Conservation (phyloP, 768 basidiomycete genomes). For the Pleurotus cornucopiae region DNA sequence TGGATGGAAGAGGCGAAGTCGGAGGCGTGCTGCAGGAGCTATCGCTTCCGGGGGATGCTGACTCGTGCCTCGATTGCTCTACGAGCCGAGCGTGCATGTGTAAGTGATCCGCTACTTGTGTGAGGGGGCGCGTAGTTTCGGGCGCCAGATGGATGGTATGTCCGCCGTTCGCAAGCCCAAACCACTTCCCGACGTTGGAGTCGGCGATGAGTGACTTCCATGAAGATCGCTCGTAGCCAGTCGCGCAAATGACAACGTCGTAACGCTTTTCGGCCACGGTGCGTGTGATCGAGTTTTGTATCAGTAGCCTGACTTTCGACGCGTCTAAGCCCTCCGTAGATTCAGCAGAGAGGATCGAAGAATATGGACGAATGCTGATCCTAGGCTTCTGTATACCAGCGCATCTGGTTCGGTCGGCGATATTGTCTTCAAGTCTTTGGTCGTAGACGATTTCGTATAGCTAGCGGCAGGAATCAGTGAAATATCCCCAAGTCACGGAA, state of each 20-base stretch:
- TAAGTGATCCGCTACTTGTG: slow-evolving; percentile 10
- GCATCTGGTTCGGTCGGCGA: slow-evolving; percentile 27
- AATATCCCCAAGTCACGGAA: too few relatives aligned
- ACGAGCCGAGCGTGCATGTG: slow-evolving; percentile 10
- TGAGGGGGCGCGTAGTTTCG: background rate
- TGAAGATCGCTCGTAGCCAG: slow-evolving; percentile 47
- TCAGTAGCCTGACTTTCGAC: slow-evolving; percentile 18
- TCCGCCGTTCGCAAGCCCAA: slow-evolving; percentile 25
- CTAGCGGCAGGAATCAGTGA: slow-evolving; percentile 19
- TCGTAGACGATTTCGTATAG: slow-evolving; percentile 48
- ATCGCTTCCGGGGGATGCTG: slow-evolving; percentile 14
- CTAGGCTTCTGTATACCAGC: slow-evolving; percentile 17
- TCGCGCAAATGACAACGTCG: slow-evolving; percentile 47
- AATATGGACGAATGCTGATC: slow-evolving; percentile 34
- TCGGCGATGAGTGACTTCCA: slow-evolving; percentile 40
- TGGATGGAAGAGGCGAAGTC: slow-evolving; percentile 19
- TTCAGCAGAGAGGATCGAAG: slow-evolving; percentile 29
- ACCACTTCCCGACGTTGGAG: slow-evolving; percentile 33
- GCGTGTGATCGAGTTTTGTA: slow-evolving; percentile 34
- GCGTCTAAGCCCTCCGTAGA: slow-evolving; percentile 4
- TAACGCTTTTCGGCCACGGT: slow-evolving; percentile 29
- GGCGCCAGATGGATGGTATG: slow-evolving; percentile 22
- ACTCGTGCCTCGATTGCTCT: slow-evolving; percentile 2
- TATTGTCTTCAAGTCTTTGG: slow-evolving; percentile 40
- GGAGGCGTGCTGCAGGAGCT: slow-evolving; percentile 20